Evolutionary conservation across 179 eudicot species (phyloP).

Genomic region (Silene noctiflora): DNA sequence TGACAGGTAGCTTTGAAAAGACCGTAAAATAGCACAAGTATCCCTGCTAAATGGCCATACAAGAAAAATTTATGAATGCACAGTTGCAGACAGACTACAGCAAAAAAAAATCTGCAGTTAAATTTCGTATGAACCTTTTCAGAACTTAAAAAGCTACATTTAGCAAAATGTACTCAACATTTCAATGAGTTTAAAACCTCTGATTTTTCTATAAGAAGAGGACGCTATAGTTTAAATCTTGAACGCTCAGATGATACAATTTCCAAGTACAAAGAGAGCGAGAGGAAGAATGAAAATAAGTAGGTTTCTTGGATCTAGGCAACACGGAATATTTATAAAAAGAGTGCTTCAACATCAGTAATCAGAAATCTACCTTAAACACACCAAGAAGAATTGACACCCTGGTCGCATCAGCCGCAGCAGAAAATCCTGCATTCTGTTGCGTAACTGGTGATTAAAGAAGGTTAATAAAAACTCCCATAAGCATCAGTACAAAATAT

Average conservation of each 20-base stretch:
- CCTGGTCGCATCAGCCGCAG: constrained; percentile 88
- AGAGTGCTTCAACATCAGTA: not conserved
- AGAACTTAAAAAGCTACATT: not conserved
- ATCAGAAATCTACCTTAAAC: constrained; percentile 52
- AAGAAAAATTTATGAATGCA: not conserved
- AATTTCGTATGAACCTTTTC: not conserved
- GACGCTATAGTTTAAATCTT: not conserved
- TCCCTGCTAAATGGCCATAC: not conserved
- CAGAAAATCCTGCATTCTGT: constrained; percentile 98
- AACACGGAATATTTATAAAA: constrained; percentile 2
- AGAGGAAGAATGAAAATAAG: not conserved
- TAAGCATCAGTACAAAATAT: constrained; percentile 1
- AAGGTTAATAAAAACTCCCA: constrained; percentile 10
- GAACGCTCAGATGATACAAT: not conserved
- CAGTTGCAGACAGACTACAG: not conserved
- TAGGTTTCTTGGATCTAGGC: not conserved
- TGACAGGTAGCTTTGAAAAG: not conserved
- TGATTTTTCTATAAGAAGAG: not conserved
- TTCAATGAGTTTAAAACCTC: not conserved
- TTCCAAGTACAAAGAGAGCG: not conserved
- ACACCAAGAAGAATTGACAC: constrained; percentile 86
- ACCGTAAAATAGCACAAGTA: not conserved
- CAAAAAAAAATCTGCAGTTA: not conserved
- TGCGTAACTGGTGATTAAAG: constrained; percentile 22
- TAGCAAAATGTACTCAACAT: not conserved